Percentiles rank a stretch among this genome's conserved stretches.
Evolutionary conservation across 495 filamentous ascomycete species (phyloP).

Genomic region (Penicillium canariense): DNA sequence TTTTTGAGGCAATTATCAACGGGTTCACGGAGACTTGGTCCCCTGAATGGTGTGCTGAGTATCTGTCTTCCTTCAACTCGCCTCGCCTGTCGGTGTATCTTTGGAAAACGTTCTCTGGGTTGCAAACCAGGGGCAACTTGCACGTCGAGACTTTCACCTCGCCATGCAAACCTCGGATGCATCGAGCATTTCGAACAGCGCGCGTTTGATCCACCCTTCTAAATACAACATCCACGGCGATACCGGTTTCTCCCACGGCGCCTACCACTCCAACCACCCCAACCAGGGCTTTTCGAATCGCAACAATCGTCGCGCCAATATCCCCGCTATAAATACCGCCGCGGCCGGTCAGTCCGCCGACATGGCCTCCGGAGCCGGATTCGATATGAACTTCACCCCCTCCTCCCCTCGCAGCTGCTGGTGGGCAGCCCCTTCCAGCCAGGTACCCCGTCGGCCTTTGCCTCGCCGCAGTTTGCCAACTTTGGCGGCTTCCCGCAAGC

Average conservation of each 20-base stretch:
- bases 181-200: constrained; percentile 52
- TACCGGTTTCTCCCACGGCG: constrained; percentile 88
- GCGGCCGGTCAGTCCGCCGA: constrained; percentile 60
- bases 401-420: constrained; percentile 90
- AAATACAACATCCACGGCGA: constrained; percentile 57
- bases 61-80: constrained; percentile 7
- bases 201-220: constrained; percentile 51
- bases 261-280: constrained; percentile 74
- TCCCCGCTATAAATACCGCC: constrained; percentile 89
- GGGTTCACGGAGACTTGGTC: not conserved
- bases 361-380: constrained; percentile 82
- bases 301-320: constrained; percentile 77
- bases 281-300: constrained; percentile 76
- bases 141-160: constrained; percentile 33
- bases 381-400: constrained; percentile 97
- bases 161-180: constrained; percentile 83
- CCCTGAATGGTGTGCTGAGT: constrained; percentile 18
- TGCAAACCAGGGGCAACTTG: constrained; percentile 1
- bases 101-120: not conserved
- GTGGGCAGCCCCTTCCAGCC: constrained; percentile 97
- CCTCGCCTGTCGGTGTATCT: no score
- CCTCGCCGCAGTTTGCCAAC: constrained; percentile 85
- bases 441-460: constrained; percentile 84
- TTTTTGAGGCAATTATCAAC: not conserved
- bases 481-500: constrained; percentile 72